A percentile compares a stretch with the other conserved stretches of the same genome.
Conservation (phyloP, 495 filamentous ascomycete species). For the Diplogelasinospora grovesii region DNA sequence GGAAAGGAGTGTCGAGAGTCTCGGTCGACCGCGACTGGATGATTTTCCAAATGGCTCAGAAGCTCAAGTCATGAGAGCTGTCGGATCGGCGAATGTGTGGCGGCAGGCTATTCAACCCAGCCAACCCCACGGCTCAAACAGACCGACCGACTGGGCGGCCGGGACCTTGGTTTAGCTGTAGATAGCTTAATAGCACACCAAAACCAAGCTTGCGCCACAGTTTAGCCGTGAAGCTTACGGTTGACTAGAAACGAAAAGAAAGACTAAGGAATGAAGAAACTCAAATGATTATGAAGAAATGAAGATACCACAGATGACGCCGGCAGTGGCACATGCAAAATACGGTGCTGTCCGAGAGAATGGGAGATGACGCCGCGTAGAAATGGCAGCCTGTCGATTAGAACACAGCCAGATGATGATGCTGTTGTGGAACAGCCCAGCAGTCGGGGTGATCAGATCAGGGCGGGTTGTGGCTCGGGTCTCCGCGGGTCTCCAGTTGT, state of each 20-base stretch:
- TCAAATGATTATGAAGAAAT: background rate
- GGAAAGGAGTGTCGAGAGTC: background rate
- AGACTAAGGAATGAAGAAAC: conserved; percentile 8
- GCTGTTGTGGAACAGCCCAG: too few species aligned
- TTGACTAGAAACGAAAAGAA: background rate
- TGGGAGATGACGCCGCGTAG: too few species aligned
- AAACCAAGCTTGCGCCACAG: background rate
- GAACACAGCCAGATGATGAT: too few species aligned
- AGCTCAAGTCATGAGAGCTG: conserved; percentile 8
- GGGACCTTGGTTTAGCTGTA: too few species aligned
- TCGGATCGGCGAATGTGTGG: conserved; percentile 9
- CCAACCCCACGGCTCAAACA: conserved; percentile 8
- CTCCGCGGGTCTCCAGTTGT: too few species aligned
- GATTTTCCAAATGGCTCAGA: background rate
- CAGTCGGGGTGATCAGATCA: too few species aligned
- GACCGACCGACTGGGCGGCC: background rate
- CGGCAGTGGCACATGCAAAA: too few species aligned
- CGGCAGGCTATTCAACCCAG: conserved; percentile 6
- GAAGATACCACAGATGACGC: background rate
- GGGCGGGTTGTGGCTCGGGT: background rate
- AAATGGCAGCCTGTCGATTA: too few species aligned
- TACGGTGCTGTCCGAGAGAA: too few species aligned
- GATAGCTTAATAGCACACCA: conserved; percentile 1
- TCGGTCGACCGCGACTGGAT: background rate
- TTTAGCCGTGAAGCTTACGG: background rate